Base-by-base conservation (phyloP, 345 rosid genomes). In the Noccaea caerulescens region DNA sequence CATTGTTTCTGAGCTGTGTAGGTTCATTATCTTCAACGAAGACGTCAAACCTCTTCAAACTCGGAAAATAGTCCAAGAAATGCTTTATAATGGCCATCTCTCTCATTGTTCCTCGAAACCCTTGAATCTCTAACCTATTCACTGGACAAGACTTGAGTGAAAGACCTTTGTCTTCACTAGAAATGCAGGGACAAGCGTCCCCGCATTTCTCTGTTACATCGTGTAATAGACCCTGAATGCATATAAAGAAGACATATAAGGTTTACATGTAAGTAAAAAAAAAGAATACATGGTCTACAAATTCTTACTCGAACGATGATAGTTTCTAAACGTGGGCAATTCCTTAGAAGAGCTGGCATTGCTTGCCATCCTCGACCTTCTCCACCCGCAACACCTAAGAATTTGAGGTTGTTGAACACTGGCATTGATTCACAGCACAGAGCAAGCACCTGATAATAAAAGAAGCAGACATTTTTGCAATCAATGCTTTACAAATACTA, bases 101-200 rank as follows among this genome's bases (percentile, higher is more conserved):
- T 55, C 36, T 68, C 8, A 10, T 54, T 12, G 72, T 54, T 42
- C 50, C 60, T 51, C 11, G 5, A 37, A 66, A 51, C 2, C 7
- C 60, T 3, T 52, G 25, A 41, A 52, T 52, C 60, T 52, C 60
- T 10, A 66, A 8, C 20, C 32, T 18, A 27, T 65, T 65, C 23
- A 65, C 47, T 8, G 47, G 69, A 65, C 47, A 65, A 37, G 58
- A 37, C 4, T 4, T n/a, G 41, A 53, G 71, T 0, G 38, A 38
- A 13, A 4, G 39, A 3, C n/a, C 59, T 12, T n/a, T 39, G 23
- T 41, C 34, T 20, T 58, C 49, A 10, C 61, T 8, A 56, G 58
- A 36, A 10, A 65, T 34, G 46, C 69, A 65, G 23, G 54, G 20
- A 65, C 58, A 65, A 8, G 18, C 34, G 50, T 65, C 69, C 9